These are phyloP conservation scores for Botrytis medusae DNA, from an alignment of 2,329 filamentous ascomycete genomes.

Conservation along the genomic window DNA sequence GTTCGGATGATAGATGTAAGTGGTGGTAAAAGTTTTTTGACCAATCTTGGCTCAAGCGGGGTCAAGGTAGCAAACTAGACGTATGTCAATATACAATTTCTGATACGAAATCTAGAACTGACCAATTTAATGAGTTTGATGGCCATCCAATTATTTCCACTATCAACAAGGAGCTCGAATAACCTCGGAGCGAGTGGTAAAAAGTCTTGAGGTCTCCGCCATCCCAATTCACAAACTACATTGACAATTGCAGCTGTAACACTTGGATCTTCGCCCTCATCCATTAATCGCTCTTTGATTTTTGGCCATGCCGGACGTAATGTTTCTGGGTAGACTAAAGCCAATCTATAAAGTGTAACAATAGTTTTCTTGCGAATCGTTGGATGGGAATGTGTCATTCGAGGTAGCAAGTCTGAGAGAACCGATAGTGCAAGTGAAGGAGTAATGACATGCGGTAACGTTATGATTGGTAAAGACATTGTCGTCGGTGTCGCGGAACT, in stretches of 20 bases:
- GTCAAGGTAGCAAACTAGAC: conserved; percentile 87
- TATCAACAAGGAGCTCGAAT: conserved; percentile 88
- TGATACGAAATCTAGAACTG: conserved; percentile 40
- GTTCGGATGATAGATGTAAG: conserved; percentile 91
- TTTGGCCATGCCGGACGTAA: conserved; percentile 92
- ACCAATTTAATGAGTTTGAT: conserved; percentile 98
- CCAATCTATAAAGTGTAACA: conserved; percentile 88
- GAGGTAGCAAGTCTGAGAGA: conserved; percentile 80
- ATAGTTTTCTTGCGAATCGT: conserved; percentile 93
- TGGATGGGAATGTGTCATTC: conserved; percentile 81
- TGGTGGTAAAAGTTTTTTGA: conserved; percentile 87
- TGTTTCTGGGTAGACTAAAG: conserved; percentile 94
- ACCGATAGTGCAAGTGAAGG: conserved; percentile 88
- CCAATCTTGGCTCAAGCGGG: conserved; percentile 84
- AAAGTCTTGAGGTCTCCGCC: conserved; percentile 91
- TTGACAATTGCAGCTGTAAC: conserved; percentile 97
- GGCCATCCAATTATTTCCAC: conserved; percentile 99
- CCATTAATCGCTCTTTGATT: conserved; percentile 91
- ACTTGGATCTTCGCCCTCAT: conserved; percentile 84
- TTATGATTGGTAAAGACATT: conserved; percentile 81
- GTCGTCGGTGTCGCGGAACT: conserved; percentile 69
- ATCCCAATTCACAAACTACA: conserved; percentile 92
- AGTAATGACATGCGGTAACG: conserved; percentile 93
- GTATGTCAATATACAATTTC: conserved; percentile 63
- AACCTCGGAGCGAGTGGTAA: conserved; percentile 85